phyloP scores from a whole-genome alignment of 257 asterid genomes.

The Mitragyna speciosa region DNA sequence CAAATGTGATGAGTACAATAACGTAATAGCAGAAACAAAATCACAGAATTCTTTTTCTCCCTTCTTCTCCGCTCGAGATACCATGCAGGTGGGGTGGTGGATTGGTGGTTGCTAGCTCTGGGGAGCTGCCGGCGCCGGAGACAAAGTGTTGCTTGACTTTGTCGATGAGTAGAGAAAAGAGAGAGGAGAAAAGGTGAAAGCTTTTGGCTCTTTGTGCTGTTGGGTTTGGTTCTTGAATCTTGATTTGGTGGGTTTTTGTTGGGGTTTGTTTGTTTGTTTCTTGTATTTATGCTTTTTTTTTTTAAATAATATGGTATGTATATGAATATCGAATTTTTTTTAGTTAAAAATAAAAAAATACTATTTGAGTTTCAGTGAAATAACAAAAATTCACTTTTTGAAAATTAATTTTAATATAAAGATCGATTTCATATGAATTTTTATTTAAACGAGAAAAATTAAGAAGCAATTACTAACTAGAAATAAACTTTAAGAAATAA shows the following conservation, averaged over 20 bases:
- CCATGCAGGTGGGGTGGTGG: not conserved
- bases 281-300: too few species aligned
- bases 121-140: constrained; percentile 20
- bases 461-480: too few species aligned
- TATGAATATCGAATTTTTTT: too few species aligned
- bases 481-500: too few species aligned
- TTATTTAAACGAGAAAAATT: too few species aligned
- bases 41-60: not conserved
- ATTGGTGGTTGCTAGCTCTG: not conserved
- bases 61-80: not conserved
- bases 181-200: not conserved
- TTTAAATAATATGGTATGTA: not conserved
- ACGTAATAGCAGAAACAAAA: not conserved
- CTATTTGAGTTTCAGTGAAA: too few species aligned
- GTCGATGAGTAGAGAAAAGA: not conserved
- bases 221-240: not conserved
- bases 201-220: not conserved
- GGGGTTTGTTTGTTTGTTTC: not conserved
- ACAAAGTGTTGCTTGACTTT: not conserved
- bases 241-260: not conserved
- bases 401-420: too few species aligned
- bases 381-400: too few species aligned
- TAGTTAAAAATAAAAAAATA: too few species aligned
- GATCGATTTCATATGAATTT: too few species aligned
- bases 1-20: not conserved